Evolutionary conservation across 2,329 filamentous ascomycete genomes (phyloP), one percentile per base, ranked within the genome.

Genomic region (Talaromyces atroroseus): DNA sequence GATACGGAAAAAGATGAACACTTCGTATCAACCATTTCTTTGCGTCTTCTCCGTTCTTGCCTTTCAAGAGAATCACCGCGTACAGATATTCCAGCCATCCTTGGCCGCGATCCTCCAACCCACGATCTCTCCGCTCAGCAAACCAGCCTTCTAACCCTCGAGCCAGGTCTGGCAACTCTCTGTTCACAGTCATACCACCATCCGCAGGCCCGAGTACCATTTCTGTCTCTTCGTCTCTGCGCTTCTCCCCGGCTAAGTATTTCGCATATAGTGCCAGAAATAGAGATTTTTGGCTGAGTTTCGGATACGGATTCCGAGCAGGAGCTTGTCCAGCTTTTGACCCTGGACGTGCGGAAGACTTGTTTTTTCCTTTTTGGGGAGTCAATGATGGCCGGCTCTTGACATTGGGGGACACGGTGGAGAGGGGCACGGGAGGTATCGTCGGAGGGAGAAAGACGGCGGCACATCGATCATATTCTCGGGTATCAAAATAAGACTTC

Each of bases 161-260:
- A 20, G 88, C 86, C 38, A 97, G 83, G 0, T 82, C 80, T 2
- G 88, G 79, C 29, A 99, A 76, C 69, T 97, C 90, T 70, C 91
- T 90, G 71, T 99, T 99, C 58, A 84, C 74, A 1, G 90, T 89
- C 32, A 86, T 86, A 1, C 92, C 91, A 14, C 90, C 85, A 72
- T 99, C 94, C 58, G 92, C 86, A 1, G 94, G 92, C 0, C 94
- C 94, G 74, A 97, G 84, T 51, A 99, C 89, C 88, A 96, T 96
- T 74, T 99, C 94, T 21, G 89, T 90, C 57, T 97, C 92, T 72
- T 99, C 94, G 65, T 96, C 90, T 72, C 92, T 96, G 62, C 90
- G 85, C 78, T 97, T 96, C 78, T 99, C 94, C 1, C 94, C 94
- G 0, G 92, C 88, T 61, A 97, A 83, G 68, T 92, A 91, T 68